Percentiles rank a stretch among this genome's conserved stretches.
These are phyloP conservation scores for Diaporthe sp. DNA, from an alignment of 2,329 filamentous ascomycete genomes.

Conservation along the genomic window DNA sequence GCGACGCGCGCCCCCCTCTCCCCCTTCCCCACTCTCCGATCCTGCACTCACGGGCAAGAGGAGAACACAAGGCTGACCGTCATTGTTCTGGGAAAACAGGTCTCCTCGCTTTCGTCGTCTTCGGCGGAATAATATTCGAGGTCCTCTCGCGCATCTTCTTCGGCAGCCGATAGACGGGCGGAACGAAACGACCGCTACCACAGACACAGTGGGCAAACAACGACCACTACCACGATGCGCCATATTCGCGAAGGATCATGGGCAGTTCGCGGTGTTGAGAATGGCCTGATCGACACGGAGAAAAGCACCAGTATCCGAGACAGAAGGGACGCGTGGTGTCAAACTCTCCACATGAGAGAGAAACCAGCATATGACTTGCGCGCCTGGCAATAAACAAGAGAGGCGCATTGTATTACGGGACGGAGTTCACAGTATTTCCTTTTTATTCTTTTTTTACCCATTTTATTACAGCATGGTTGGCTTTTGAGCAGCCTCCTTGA, in stretches of 20 bases:
- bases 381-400: constrained; percentile 18
- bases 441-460: constrained; percentile 10
- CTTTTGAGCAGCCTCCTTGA: not conserved
- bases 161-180: constrained; percentile 42
- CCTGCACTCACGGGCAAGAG: no score
- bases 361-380: not conserved
- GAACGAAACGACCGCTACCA: no score
- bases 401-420: constrained; percentile 35
- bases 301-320: not conserved
- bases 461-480: constrained; percentile 36
- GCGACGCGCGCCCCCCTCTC: constrained; percentile 45
- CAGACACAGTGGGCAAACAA: not conserved
- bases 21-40: not conserved
- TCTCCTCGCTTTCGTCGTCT: constrained; percentile 72
- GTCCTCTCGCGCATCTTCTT: constrained; percentile 68
- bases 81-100: constrained; percentile 51
- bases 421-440: constrained; percentile 33
- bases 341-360: not conserved
- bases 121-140: constrained; percentile 73
- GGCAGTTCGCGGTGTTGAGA: no score
- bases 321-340: not conserved
- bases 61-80: constrained; percentile 4
- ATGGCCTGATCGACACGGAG: not conserved
- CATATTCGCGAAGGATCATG: not conserved
- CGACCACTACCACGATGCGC: not conserved